Conservation (phyloP, 2,329 filamentous ascomycete species). For the Madurella mycetomatis region DNA sequence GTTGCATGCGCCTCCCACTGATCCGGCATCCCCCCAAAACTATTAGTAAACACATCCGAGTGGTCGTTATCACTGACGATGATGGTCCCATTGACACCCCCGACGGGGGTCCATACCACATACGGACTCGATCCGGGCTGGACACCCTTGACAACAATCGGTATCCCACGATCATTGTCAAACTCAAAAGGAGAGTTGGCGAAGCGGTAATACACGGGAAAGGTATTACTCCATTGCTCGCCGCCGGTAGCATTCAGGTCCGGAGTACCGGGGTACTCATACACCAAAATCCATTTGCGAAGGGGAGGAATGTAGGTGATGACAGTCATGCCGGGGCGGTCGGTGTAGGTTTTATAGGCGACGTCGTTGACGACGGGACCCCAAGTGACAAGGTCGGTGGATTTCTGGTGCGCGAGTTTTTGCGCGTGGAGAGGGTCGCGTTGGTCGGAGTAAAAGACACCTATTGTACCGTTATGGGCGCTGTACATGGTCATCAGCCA, state of each 20-base stretch:
- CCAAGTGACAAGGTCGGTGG: slow-evolving; percentile 59
- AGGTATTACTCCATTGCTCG: slow-evolving; percentile 21
- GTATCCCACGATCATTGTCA: slow-evolving; percentile 27
- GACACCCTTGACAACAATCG: slow-evolving; percentile 19
- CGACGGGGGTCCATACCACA: slow-evolving; percentile 4
- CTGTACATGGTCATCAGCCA: no score
- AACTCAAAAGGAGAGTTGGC: not conserved
- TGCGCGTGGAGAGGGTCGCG: slow-evolving; percentile 62
- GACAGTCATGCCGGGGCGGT: slow-evolving; percentile 63
- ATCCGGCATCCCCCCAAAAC: not conserved
- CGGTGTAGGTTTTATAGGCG: slow-evolving; percentile 55
- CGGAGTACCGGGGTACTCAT: slow-evolving; percentile 25
- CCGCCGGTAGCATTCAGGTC: slow-evolving; percentile 22
- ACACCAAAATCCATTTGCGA: slow-evolving; percentile 29
- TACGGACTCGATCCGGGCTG: not conserved
- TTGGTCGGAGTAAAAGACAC: slow-evolving; percentile 65
- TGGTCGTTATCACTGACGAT: slow-evolving; percentile 2
- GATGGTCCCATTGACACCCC: slow-evolving; percentile 4
- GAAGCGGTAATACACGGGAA: slow-evolving; percentile 41
- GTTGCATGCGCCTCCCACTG: slow-evolving; percentile 1
- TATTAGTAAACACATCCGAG: not conserved
- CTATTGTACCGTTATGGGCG: no score
- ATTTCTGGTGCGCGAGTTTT: slow-evolving; percentile 62
- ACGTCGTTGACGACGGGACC: slow-evolving; percentile 58
- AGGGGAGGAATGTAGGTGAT: slow-evolving; percentile 14